phyloP scores from a whole-genome alignment of 1,284 basidiomycete genomes.

The Cronartium quercuum region DNA sequence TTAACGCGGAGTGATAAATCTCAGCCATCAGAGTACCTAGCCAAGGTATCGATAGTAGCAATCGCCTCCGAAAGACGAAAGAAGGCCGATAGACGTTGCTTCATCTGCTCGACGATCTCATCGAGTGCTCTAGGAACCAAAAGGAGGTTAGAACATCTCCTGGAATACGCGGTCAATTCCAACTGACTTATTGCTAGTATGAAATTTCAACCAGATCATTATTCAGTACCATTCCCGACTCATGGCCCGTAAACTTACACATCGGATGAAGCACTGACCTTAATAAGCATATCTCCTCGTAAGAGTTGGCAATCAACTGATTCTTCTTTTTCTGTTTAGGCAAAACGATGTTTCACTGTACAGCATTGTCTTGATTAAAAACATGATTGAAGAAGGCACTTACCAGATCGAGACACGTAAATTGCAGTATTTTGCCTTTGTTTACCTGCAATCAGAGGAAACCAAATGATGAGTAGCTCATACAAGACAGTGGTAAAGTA shows the following conservation, averaged over 20 bases:
- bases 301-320: conserved; percentile 42
- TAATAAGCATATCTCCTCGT: conserved; percentile 45
- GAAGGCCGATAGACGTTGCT: conserved; percentile 42
- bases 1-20: background rate
- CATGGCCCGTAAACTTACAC: too few relatives aligned
- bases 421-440: conserved; percentile 44
- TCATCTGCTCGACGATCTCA: conserved; percentile 44
- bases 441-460: conserved; percentile 39
- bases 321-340: conserved; percentile 44
- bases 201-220: too few relatives aligned
- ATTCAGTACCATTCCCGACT: too few relatives aligned
- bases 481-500: background rate
- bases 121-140: conserved; percentile 36
- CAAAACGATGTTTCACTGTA: background rate
- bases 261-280: background rate
- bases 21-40: conserved; percentile 52
- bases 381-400: background rate
- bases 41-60: conserved; percentile 74
- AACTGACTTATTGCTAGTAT: too few relatives aligned
- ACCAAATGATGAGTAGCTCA: background rate
- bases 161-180: too few relatives aligned
- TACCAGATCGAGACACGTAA: conserved; percentile 45
- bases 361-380: background rate
- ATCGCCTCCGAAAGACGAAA: conserved; percentile 53
- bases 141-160: too few relatives aligned